A percentile compares a stretch with the other conserved stretches of the same genome.
Evolutionary conservation across 164 flowering plant species (phyloP).

Genomic region (Nymphaea colorata): DNA sequence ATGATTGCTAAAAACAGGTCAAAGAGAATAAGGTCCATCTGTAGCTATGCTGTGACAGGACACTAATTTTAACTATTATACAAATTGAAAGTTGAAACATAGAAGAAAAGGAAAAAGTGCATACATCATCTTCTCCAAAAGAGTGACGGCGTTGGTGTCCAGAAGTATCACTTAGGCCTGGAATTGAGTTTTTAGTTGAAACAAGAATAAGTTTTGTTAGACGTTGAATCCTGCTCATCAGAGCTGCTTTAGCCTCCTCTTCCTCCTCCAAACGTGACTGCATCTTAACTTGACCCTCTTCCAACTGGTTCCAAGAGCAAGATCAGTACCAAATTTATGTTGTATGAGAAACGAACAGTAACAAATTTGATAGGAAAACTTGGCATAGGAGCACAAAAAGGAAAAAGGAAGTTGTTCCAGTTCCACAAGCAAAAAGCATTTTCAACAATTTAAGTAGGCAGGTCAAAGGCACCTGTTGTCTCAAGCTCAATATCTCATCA

Average conservation of each 20-base stretch:
- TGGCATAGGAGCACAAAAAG: too few species aligned
- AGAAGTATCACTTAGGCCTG: constrained; percentile 54
- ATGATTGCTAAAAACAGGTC: too few species aligned
- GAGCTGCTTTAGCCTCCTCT: constrained; percentile 98
- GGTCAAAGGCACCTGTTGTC: constrained; percentile 51
- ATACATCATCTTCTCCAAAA: constrained; percentile 68
- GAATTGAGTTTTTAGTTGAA: constrained; percentile 78
- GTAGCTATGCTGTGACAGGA: too few species aligned
- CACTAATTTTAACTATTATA: too few species aligned
- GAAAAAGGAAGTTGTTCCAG: too few species aligned
- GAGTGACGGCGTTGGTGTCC: constrained; percentile 60
- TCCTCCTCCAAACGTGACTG: constrained; percentile 97
- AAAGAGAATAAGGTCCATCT: too few species aligned
- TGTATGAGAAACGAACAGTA: too few species aligned
- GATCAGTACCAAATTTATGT: not conserved
- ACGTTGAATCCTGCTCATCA: constrained; percentile 97
- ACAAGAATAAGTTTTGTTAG: constrained; percentile 95
- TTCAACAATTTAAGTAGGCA: not conserved
- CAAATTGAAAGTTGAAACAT: too few species aligned
- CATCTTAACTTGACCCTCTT: constrained; percentile 98
- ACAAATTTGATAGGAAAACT: too few species aligned
- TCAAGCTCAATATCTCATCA: constrained; percentile 76
- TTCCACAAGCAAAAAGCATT: not conserved
- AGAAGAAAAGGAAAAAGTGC: constrained; percentile 6
- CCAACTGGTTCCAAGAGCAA: constrained; percentile 39